Base-by-base conservation (phyloP, 129 eudicot species). In the Kitagawia praeruptora region DNA sequence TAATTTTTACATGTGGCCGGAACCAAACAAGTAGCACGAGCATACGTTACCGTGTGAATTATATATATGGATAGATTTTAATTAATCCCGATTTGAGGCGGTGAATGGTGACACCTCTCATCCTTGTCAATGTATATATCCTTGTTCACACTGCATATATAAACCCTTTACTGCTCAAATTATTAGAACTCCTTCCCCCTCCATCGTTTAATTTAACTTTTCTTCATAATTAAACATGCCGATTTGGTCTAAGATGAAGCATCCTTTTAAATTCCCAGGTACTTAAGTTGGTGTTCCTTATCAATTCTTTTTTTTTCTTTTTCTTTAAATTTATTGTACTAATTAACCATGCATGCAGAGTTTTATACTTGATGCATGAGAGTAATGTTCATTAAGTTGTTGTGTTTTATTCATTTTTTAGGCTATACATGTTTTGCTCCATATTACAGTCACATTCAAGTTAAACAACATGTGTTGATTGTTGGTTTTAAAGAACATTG, bases 171-270 rank as follows among this genome's bases (percentile, higher is more conserved):
- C 21, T 49, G 56, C 56, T 49, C 5, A 14, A 3, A 49, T 49
- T 49, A 49, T 49, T 49, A 49, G 21, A 49, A 49, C 56, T 49
- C 56, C 56, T 49, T 15, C 3, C 0, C 3, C 7, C 49, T 46
- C 14, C 42, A 40, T 46, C 49, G 10, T 44, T 46, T n/a, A n/a
- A n/a, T n/a, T 10, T 46, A 46, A 8, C 11, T 51, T 47, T 1
- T 11, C 10, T 2, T 2, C 49, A 10, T 46, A n/a, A 7, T 61
- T 15, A 12, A 81, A 45, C 58, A 87, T 66, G 78, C 74, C 80
- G 85, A 49, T 44, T 75, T 77, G 81, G 82, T 53, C 82, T 38
- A 84, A 78, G 75, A 40, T 82, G 76, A 87, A 70, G 83, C 47
- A 73, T 76, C 76, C 67, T 39, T 81, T 71, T 23, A 69, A 27